Percentiles rank a stretch among this genome's conserved stretches.
phyloP scores from a whole-genome alignment of 305 asterid species.

The Rubia tinctorum region DNA sequence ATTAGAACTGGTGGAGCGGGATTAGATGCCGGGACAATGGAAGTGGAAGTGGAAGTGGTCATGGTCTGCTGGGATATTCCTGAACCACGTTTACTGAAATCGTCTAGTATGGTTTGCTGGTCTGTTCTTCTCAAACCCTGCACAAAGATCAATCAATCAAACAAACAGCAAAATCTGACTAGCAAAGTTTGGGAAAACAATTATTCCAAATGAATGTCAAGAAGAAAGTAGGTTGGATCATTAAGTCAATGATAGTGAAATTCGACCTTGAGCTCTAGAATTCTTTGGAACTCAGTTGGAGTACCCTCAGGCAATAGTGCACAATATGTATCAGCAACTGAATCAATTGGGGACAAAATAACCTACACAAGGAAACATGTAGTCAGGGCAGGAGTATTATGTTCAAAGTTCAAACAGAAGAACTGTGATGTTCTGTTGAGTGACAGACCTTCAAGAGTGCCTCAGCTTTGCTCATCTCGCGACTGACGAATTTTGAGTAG shows the following conservation, averaged over 20 bases:
- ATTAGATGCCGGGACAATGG: slow-evolving; percentile 40
- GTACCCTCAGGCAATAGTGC: slow-evolving; percentile 98
- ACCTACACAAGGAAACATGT: slow-evolving; percentile 46
- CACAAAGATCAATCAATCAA: slow-evolving; percentile 5
- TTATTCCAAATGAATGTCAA: not conserved
- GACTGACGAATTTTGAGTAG: slow-evolving; percentile 89
- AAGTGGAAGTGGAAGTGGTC: slow-evolving; percentile 21
- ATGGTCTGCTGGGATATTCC: slow-evolving; percentile 60
- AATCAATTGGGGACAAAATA: slow-evolving; percentile 88
- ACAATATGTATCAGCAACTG: slow-evolving; percentile 95
- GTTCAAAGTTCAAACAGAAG: not conserved
- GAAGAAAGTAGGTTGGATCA: not conserved
- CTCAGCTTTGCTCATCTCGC: slow-evolving; percentile 99
- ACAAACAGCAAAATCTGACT: not conserved
- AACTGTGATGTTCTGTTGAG: not conserved
- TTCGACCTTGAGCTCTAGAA: slow-evolving; percentile 88
- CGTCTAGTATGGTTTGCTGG: slow-evolving; percentile 90
- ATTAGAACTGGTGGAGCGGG: slow-evolving; percentile 25
- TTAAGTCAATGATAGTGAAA: slow-evolving; percentile 16
- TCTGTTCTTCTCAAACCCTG: slow-evolving; percentile 94
- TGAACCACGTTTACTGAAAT: slow-evolving; percentile 85
- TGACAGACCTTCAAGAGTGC: slow-evolving; percentile 79
- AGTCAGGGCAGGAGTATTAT: slow-evolving; percentile 18
- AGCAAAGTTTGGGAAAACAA: no score
- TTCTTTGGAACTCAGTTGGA: slow-evolving; percentile 85